Conservation (phyloP, 2,329 filamentous ascomycete genomes). For the Verticillium nonalfalfae region DNA sequence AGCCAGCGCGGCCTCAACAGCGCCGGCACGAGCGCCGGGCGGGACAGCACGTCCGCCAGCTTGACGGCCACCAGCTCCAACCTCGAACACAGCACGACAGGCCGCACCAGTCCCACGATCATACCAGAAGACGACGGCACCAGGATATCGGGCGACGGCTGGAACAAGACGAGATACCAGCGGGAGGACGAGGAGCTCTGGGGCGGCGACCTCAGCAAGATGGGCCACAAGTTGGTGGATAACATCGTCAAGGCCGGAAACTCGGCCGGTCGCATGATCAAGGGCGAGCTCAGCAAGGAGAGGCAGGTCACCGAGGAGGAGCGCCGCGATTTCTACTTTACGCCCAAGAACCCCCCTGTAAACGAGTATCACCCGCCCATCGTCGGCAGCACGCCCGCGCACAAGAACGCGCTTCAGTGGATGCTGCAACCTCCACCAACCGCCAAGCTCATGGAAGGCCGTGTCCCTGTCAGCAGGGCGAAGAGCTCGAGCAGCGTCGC, state of each 20-base stretch:
- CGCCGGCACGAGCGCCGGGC: slow-evolving; percentile 34
- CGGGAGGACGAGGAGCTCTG: slow-evolving; percentile 84
- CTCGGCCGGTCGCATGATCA: slow-evolving; percentile 47
- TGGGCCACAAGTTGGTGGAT: slow-evolving; percentile 51
- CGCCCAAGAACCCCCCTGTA: slow-evolving; percentile 62
- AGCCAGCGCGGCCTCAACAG: slow-evolving; percentile 56
- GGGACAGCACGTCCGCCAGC: slow-evolving; percentile 43
- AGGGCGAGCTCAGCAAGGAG: slow-evolving; percentile 43
- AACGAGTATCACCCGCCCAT: slow-evolving; percentile 85
- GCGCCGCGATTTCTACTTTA: slow-evolving; percentile 53
- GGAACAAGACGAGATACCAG: slow-evolving; percentile 76
- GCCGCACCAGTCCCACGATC: slow-evolving; percentile 20
- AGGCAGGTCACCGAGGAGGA: slow-evolving; percentile 43
- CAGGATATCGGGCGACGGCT: slow-evolving; percentile 44
- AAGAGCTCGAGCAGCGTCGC: slow-evolving; percentile 48
- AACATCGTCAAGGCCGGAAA: slow-evolving; percentile 52
- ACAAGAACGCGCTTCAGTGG: slow-evolving; percentile 70
- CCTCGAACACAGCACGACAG: slow-evolving; percentile 25
- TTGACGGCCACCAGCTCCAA: slow-evolving; percentile 29
- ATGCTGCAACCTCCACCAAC: slow-evolving; percentile 91
- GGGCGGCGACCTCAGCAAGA: slow-evolving; percentile 55
- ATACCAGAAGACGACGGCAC: slow-evolving; percentile 29
- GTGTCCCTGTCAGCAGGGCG: slow-evolving; percentile 61
- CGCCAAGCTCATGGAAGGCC: slow-evolving; percentile 86
- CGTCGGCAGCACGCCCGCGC: slow-evolving; percentile 66